phyloP scores from a whole-genome alignment of 495 filamentous ascomycete genomes.

The Haplographium delicatum region DNA sequence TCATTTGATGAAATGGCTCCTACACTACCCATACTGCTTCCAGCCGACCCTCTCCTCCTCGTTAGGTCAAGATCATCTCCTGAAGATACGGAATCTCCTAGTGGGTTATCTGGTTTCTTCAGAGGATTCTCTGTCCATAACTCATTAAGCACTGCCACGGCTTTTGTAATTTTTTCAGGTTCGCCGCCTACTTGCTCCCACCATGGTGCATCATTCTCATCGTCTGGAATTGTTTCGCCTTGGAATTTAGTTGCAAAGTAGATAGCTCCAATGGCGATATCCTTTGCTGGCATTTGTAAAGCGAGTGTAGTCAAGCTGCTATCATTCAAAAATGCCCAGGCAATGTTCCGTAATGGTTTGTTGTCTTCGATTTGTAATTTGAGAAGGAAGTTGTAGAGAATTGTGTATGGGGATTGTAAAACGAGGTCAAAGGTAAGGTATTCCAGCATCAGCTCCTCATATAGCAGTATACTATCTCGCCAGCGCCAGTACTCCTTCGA shows the following conservation, averaged over 20 bases:
- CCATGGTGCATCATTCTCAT: conserved; percentile 71
- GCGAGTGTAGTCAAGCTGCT: conserved; percentile 76
- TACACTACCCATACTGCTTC: not conserved
- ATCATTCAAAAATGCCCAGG: conserved; percentile 93
- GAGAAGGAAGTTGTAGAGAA: conserved; percentile 70
- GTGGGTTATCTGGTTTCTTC: conserved; percentile 23
- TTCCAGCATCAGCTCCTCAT: conserved; percentile 90
- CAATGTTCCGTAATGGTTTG: conserved; percentile 70
- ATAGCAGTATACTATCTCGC: conserved; percentile 84
- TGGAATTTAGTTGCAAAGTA: conserved; percentile 75
- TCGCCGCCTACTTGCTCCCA: conserved; percentile 69
- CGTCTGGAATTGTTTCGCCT: conserved; percentile 65
- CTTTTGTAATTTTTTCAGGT: conserved; percentile 56
- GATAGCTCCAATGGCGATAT: conserved; percentile 78
- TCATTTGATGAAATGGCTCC: not conserved
- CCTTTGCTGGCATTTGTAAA: conserved; percentile 69
- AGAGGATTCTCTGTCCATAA: conserved; percentile 67
- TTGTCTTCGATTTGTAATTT: conserved; percentile 65
- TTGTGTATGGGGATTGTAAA: conserved; percentile 76
- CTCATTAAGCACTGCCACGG: conserved; percentile 64
- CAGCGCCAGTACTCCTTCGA: conserved; percentile 96
- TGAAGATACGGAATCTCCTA: conserved; percentile 15
- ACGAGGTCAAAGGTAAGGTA: conserved; percentile 89
- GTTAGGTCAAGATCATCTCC: conserved; percentile 23
- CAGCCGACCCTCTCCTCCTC: conserved; percentile 8